Conservation (phyloP, 306 rosid genomes). For the Malus sylvestris region DNA sequence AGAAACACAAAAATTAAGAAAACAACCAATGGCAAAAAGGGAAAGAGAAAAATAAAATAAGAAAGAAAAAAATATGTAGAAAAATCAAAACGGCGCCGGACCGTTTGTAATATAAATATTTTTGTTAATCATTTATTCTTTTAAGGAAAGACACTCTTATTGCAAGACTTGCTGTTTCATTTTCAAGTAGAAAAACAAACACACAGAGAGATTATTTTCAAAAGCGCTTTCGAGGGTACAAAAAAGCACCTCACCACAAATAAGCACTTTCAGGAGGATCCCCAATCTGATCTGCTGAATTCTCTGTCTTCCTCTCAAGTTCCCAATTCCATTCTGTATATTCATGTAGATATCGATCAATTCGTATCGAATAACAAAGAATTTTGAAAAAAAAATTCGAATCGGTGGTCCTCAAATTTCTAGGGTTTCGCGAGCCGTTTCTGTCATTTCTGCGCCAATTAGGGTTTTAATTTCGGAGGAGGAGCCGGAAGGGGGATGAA, state of each 20-base stretch:
- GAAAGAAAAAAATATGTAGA: background rate
- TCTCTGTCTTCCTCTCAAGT: background rate
- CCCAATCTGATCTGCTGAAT: conserved; percentile 54
- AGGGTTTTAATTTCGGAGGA: background rate
- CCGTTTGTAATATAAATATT: background rate
- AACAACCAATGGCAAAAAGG: background rate
- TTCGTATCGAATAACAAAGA: background rate
- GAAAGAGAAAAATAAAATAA: background rate
- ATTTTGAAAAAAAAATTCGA: background rate
- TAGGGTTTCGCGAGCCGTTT: conserved; percentile 50
- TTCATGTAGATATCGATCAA: background rate
- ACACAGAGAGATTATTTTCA: background rate
- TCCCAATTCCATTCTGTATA: background rate
- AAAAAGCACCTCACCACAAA: conserved; percentile 22
- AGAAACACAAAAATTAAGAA: too few species aligned
- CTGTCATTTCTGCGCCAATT: conserved; percentile 11
- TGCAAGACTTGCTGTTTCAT: background rate
- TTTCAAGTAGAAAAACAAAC: background rate
- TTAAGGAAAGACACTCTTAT: background rate
- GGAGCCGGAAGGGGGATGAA: background rate
- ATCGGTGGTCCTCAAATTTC: background rate
- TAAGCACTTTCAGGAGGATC: conserved; percentile 43
- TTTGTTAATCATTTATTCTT: background rate
- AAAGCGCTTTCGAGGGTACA: conserved; percentile 1
- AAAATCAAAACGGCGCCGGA: background rate